Base-by-base conservation (phyloP, 768 basidiomycete species). In the Scleroderma citrinum region DNA sequence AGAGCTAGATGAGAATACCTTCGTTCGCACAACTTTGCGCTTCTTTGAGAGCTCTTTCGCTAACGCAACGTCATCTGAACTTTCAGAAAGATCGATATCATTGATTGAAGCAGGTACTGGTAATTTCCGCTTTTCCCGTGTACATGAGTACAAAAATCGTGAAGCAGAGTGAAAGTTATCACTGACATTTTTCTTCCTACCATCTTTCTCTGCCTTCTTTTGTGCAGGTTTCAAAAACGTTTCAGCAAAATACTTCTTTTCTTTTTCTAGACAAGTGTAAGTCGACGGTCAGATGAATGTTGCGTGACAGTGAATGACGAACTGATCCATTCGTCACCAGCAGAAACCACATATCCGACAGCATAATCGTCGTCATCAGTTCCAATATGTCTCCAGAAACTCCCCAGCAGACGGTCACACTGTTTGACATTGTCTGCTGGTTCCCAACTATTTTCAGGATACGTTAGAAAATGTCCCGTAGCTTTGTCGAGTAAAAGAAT, bases 331-430 rank as follows among this genome's bases (percentile, higher is more conserved):
- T 65, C 61, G 11, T 68, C 55, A 0, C 59, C 57, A 14, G 84
- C 76, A n/a, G 58, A 35, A 12, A 74, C 60, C 13, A 64, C 65
- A 39, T 76, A 66, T 7, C 80, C 82, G 29, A 72, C 49, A 10
- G 53, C 38, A 62, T 83, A 83, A 56, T 84, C 81, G 0, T 71
- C 43, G 46, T 84, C 60, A 50, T 86, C 81, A 16, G 62, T 60
- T 1, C 84, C 84, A 17, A 87, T 55, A 45, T 83, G 72, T 5
- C 64, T 59, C 82, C 82, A 84, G 60, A 88, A 88, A 52, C 79
- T 81, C n/a, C 62, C 52, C 21, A 86, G 64, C 14, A 88, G 69
- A 17, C 80, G 74, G 14, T 75, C 64, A 58, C 86, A 88, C 23
- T 73, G 68, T 31, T 60, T 55, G 13, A 88, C 70, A 59, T 88